These are phyloP conservation scores for Torulaspora quercuum DNA, from an alignment of 805 yeast genomes.

Conservation along the genomic window DNA sequence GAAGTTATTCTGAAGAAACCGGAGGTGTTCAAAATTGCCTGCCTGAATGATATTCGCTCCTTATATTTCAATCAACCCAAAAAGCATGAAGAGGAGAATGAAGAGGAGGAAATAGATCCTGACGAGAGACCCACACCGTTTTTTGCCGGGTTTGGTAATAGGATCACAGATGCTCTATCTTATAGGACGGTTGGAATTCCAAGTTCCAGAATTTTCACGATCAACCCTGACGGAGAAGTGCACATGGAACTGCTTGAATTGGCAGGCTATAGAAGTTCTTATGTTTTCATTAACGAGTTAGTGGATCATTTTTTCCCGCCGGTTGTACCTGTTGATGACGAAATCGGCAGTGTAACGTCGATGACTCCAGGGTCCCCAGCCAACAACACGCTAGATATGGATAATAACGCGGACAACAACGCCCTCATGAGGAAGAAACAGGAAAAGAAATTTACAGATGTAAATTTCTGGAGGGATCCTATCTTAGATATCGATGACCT, in stretches of 20 bases:
- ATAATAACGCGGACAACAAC: conserved; percentile 19
- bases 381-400: conserved; percentile 21
- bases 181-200: conserved; percentile 93
- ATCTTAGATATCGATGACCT: conserved; percentile 57
- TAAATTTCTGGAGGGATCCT: conserved; percentile 90
- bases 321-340: conserved; percentile 39
- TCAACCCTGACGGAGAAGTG: conserved; percentile 94
- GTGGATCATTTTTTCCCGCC: conserved; percentile 99
- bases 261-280: conserved; percentile 87
- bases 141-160: conserved; percentile 95
- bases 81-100: conserved; percentile 14
- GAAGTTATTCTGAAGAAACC: conserved; percentile 94
- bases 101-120: conserved; percentile 11
- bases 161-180: conserved; percentile 94
- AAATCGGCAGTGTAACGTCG: conserved; percentile 31
- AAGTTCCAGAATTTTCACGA: conserved; percentile 89
- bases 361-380: conserved; percentile 36
- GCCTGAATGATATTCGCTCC: conserved; percentile 78
- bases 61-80: conserved; percentile 46
- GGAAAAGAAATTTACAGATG: conserved; percentile 65
- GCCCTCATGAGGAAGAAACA: conserved; percentile 25
- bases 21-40: conserved; percentile 98
- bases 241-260: conserved; percentile 93
- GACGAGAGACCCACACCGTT: conserved; percentile 70
- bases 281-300: conserved; percentile 83